phyloP scores from a whole-genome alignment of 2,329 filamentous ascomycete genomes.

The Clarireedia sp. region DNA sequence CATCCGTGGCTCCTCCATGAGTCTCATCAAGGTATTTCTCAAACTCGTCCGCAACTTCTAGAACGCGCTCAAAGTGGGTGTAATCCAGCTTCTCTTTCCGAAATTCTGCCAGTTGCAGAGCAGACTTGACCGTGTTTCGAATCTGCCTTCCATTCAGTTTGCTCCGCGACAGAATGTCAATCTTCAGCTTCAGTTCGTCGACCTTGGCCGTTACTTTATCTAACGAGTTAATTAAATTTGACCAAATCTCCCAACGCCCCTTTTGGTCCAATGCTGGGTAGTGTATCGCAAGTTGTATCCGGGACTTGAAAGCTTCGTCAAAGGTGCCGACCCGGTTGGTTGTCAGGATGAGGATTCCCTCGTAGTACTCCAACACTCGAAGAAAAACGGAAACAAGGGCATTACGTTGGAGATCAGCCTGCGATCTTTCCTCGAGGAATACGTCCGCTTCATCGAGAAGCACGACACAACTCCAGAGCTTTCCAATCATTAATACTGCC shows the following conservation, averaged over 20 bases:
- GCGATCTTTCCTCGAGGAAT: constrained; percentile 35
- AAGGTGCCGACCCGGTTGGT: constrained; percentile 30
- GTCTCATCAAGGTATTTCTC: constrained; percentile 7
- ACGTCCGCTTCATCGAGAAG: constrained; percentile 65
- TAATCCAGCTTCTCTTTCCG: constrained; percentile 7
- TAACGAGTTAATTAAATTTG: constrained; percentile 15
- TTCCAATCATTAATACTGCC: constrained; percentile 64
- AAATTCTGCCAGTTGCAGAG: constrained; percentile 13
- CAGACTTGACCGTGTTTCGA: constrained; percentile 13
- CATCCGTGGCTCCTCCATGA: background rate
- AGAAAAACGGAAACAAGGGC: constrained; percentile 33
- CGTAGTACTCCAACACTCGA: constrained; percentile 32
- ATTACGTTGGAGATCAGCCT: constrained; percentile 34
- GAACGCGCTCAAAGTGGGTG: constrained; percentile 5
- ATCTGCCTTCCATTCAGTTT: constrained; percentile 14
- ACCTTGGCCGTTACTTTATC: background rate
- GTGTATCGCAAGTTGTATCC: constrained; percentile 28
- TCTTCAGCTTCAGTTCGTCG: background rate
- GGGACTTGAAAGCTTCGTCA: constrained; percentile 30
- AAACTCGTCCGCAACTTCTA: constrained; percentile 8
- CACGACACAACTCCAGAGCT: constrained; percentile 43
- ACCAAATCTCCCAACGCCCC: constrained; percentile 21
- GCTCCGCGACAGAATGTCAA: background rate
- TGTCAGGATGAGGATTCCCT: constrained; percentile 34
- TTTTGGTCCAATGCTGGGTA: constrained; percentile 19